phyloP scores from a whole-genome alignment of 495 filamentous ascomycete genomes.

The Aspergillus sclerotioniger region DNA sequence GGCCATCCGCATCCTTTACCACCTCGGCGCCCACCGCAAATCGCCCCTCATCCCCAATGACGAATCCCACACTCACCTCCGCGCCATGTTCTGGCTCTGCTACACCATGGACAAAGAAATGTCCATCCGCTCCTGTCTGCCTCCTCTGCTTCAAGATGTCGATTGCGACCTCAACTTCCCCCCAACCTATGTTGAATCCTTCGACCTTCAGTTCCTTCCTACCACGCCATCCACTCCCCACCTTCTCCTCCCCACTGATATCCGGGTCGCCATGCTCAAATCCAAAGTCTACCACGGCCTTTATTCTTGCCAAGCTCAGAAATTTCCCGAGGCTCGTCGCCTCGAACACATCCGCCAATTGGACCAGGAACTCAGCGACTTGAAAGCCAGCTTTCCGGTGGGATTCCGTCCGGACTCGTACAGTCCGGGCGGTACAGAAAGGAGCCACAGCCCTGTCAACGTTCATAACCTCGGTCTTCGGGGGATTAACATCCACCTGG shows the following conservation, averaged over 20 bases:
- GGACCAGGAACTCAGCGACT: slow-evolving; percentile 26
- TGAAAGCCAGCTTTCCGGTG: slow-evolving; percentile 21
- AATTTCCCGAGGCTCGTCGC: slow-evolving; percentile 19
- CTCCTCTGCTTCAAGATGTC: slow-evolving; percentile 28
- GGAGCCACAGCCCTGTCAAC: slow-evolving; percentile 4
- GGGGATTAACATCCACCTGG: slow-evolving; percentile 28
- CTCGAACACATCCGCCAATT: slow-evolving; percentile 29
- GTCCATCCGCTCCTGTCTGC: slow-evolving; percentile 26
- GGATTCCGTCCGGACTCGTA: slow-evolving; percentile 19
- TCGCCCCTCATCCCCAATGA: neutral
- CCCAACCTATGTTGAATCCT: slow-evolving; percentile 19
- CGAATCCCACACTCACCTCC: slow-evolving; percentile 17
- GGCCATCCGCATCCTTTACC: slow-evolving; percentile 23
- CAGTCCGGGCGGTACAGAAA: slow-evolving; percentile 13
- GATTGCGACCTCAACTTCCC: slow-evolving; percentile 35
- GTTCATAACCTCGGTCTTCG: slow-evolving; percentile 32
- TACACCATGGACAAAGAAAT: slow-evolving; percentile 36
- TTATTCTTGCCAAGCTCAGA: slow-evolving; percentile 18
- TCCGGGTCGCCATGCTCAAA: slow-evolving; percentile 30
- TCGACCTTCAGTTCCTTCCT: slow-evolving; percentile 23
- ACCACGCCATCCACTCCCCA: slow-evolving; percentile 21
- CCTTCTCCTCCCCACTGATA: slow-evolving; percentile 30
- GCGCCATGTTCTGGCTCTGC: slow-evolving; percentile 38
- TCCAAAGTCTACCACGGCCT: slow-evolving; percentile 28
- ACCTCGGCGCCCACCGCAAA: slow-evolving; percentile 19